A percentile compares a stretch with the other conserved stretches of the same genome.
Conservation (phyloP, 257 asterid genomes). For the Osmanthus fragrans region DNA sequence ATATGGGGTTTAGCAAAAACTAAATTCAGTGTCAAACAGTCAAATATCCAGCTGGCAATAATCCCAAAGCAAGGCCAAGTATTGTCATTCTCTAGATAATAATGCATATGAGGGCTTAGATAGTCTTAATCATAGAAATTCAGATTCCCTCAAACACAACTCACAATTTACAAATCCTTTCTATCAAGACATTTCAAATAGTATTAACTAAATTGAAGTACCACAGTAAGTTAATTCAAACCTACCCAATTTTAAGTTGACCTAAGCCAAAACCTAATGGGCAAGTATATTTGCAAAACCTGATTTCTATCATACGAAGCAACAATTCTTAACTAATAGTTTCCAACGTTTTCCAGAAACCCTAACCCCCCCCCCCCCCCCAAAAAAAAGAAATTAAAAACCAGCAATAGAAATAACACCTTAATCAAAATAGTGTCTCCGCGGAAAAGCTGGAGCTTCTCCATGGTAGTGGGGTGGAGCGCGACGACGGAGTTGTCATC, state of each 20-base stretch:
- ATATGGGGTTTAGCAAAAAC: too few relatives aligned
- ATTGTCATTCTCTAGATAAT: background rate
- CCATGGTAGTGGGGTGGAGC: constrained; percentile 48
- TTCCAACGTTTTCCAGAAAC: background rate
- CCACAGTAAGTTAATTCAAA: background rate
- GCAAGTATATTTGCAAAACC: background rate
- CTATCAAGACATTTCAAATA: background rate
- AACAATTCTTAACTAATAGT: background rate
- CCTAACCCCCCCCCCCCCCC: background rate
- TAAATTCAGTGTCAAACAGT: too few relatives aligned
- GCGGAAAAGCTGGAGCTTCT: constrained; percentile 53
- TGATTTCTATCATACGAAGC: background rate
- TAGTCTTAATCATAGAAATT: too few relatives aligned
- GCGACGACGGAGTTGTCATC: constrained; percentile 54
- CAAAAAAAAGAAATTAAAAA: too few relatives aligned
- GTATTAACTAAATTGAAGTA: background rate
- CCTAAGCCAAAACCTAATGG: background rate
- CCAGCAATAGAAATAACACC: constrained; percentile 22
- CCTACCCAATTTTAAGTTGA: background rate
- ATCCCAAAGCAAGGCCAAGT: background rate
- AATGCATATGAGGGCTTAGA: background rate
- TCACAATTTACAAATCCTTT: too few relatives aligned
- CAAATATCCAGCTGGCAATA: background rate
- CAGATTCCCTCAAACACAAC: too few relatives aligned
- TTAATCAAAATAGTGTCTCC: constrained; percentile 48